Base-by-base conservation (phyloP, 257 asterid species). In the Solanum lignicaule region DNA sequence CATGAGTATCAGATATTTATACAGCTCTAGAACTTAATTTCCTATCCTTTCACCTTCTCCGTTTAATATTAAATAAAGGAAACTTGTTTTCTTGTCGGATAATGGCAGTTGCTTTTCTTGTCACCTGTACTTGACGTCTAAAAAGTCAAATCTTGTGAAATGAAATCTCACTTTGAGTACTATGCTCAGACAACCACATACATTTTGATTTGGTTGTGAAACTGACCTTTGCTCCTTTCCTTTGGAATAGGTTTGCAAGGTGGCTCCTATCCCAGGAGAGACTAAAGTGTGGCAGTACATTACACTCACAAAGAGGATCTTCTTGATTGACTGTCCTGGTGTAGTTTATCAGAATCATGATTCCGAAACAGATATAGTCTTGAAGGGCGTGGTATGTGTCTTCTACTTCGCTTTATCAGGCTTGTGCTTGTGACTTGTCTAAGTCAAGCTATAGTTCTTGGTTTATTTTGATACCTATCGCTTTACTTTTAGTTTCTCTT, bases 231-330 rank as follows among this genome's bases (percentile, higher is more conserved):
- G 33, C 43, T 3, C 68, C 48, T 89, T 27, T 66, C 21, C 55
- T 39, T 83, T 87, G 87, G 66, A 48, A 84, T 87, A 96, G 98
- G 98, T 95, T 32, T 97, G 99, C 93, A 96, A 96, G 93, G 99
- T 95, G 86, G 99, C 99, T 60, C 99, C 99, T 52, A 96, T 97
- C 58, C 99, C 99, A 3, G 98, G 99, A 88, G 99, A 97, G 90
- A 97, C 99, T 36, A 97, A 96, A 94, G 99, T 96, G 86, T 97
- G 99, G 99, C 99, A 96, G 87, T 97, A 97, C 88, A 97, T 97
- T 35, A 96, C 98, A 62, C 96, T 97, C 38, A 95, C 99, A 68
- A 96, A 97, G 91, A 92, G 87, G 93, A 97, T 97, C 85, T 95
- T 95, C 93, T 91, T 97, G 89, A 96, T 96, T 84, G 99, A 97